Evolutionary conservation across 2,329 filamentous ascomycete species (phyloP).

Genomic region (Stemphylium lycopersici): DNA sequence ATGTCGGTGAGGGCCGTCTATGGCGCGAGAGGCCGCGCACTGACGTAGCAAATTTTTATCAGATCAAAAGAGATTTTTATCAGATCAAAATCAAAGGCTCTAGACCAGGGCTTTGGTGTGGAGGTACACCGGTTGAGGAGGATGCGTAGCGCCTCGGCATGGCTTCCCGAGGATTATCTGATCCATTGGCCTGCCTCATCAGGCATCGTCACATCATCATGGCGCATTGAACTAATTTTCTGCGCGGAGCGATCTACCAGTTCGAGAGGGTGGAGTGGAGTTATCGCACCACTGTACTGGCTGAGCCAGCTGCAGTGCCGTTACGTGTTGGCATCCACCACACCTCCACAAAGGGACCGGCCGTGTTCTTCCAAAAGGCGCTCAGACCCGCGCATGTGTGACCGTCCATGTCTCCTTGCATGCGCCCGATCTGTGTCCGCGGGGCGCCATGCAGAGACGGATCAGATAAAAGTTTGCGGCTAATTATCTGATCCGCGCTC

Average conservation of each 20-base stretch:
- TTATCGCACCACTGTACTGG: conserved; percentile 1
- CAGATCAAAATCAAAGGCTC: conserved; percentile 23
- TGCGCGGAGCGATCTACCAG: conserved; percentile 4
- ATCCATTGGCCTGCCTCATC: conserved; percentile 15
- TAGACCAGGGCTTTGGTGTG: conserved; percentile 10
- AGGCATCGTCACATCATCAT: conserved; percentile 7
- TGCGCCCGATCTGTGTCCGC: background rate
- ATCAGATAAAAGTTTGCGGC: conserved; percentile 22
- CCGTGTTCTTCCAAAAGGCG: background rate
- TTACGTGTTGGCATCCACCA: conserved; percentile 26
- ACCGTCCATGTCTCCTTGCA: background rate
- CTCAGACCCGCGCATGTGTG: conserved; percentile 23
- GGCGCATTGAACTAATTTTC: conserved; percentile 15
- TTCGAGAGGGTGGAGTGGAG: conserved; percentile 8
- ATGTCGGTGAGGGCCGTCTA: conserved; percentile 20
- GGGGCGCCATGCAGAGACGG: conserved; percentile 11
- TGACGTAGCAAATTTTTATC: conserved; percentile 28
- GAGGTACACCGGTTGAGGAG: conserved; percentile 3
- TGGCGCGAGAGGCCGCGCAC: conserved; percentile 3
- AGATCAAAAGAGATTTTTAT: conserved; percentile 24
- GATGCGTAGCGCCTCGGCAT: conserved; percentile 15
- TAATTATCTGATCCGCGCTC: conserved; percentile 45
- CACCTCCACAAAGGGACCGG: conserved; percentile 3
- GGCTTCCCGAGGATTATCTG: conserved; percentile 19
- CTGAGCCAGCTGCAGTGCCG: conserved; percentile 11